Base-by-base conservation (phyloP, 768 basidiomycete genomes). In the Strobilomyces echinocephalus region DNA sequence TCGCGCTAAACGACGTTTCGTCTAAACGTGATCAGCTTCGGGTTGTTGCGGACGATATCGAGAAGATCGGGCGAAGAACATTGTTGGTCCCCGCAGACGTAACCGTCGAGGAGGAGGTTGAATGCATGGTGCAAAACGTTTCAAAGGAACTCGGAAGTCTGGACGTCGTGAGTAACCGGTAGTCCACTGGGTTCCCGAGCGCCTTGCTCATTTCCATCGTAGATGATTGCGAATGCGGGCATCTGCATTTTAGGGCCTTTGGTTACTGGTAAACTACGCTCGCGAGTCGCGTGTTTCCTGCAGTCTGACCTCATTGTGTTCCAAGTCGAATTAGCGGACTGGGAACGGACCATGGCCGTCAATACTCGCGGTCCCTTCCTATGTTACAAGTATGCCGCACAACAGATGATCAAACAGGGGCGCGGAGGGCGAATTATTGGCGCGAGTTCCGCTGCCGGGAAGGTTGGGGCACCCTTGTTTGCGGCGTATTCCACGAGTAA, bases 351-450 rank as follows among this genome's bases (percentile, higher is more conserved):
- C 8, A 67, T 77, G 49, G 67, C 73, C 7, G 69, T 85, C 61
- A 84, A 86, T 57, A 69, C 76, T 53, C 74, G 77, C 40, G 83
- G 82, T 34, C 67, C 74, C 5, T 83, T 79, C 69, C 73, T 81
- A 50, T 84, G 81, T 62, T 85, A 84, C 48, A 80, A 83, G 50
- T 74, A 83, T 55, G 84, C 82, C 2, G 83, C 79, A 16, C 70
- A 70, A 54, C 76, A 79, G 58, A 87, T 85, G 85, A 74, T 83
- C 15, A 51, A 63, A 6, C 79, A 79, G 65, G 73, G 76, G 0
- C 68, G 65, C 11, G 76, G 80, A 11, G 79, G 83, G 0, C 70
- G 77, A n/a, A 80, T 86, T 54, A 74, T 84, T 24, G 78, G 84
- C 1, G 55, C 60, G 1, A 48, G 48, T 11, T 64, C 63, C 4